Base-by-base conservation (phyloP, 1,284 basidiomycete species). In the Ustilago loliicola region DNA sequence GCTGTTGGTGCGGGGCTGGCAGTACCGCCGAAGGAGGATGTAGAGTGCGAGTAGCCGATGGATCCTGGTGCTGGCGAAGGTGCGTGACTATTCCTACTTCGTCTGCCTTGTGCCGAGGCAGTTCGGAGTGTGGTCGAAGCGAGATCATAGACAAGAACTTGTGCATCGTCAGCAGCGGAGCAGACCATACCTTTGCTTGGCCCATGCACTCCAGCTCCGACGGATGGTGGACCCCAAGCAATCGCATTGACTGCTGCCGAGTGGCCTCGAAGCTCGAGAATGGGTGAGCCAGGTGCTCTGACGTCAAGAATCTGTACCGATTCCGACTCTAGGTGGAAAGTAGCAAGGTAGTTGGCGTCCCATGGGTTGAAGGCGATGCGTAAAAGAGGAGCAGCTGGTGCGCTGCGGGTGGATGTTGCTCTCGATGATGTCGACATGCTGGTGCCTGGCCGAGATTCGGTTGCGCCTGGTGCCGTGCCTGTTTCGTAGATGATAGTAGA, bases 401-500 rank as follows among this genome's bases (percentile, higher is more conserved):
- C 48, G 38, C 70, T 71, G 27, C 68, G 63, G 3, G 74, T 77
- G 1, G 74, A 72, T 3, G 74, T 66, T 1, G 73, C 78, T 13
- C 70, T 48, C 1, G 69, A 69, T 17, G 71, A 68, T n/a, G 65
- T 73, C 25, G 75, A 78, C 71, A 77, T 72, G 45, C 69, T 71
- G 6, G 77, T 81, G 19, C 76, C 76, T n/a, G 79, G 79, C 15
- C 80, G 63, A 19, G 72, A 77, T 21, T 77, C 74, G 23, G 73
- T 72, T 13, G 75, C 64, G 21, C 67, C 69, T 3, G 76, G 67
- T 45, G 75, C 66, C 11, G 77, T 70, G 13, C 72, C 81, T 6
- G 86, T 82, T 88, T 99, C 97, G 87, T 98, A 99, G 52, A 99
- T 90, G 82, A 99, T 99, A 2, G 97, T 99, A 9, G 95, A 98